Conservation (phyloP, 495 filamentous ascomycete genomes). For the Penicillium samsonianum region DNA sequence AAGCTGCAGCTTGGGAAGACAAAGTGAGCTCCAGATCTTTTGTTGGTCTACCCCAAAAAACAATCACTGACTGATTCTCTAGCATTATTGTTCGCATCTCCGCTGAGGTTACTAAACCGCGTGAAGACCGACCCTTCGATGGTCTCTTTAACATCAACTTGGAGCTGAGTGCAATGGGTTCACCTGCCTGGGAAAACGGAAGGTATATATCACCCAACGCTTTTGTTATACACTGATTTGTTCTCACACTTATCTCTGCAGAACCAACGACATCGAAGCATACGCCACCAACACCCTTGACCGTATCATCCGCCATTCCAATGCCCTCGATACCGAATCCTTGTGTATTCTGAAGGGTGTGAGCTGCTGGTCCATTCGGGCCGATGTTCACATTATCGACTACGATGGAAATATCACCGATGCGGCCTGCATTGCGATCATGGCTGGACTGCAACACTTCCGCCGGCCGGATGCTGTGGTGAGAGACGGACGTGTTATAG, state of each 20-base stretch:
- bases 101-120: constrained; percentile 81
- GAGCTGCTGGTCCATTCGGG: constrained; percentile 87
- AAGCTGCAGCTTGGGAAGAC: constrained; percentile 91
- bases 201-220: constrained; percentile 49
- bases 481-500: constrained; percentile 74
- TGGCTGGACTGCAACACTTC: constrained; percentile 87
- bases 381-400: constrained; percentile 85
- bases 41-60: not conserved
- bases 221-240: not conserved
- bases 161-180: constrained; percentile 90
- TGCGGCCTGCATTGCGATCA: constrained; percentile 78
- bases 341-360: constrained; percentile 87
- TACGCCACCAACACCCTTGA: constrained; percentile 86
- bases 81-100: constrained; percentile 85
- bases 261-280: constrained; percentile 75
- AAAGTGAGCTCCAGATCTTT: constrained; percentile 52
- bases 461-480: constrained; percentile 83
- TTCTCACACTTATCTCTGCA: constrained; percentile 27
- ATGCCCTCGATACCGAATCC: constrained; percentile 90
- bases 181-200: constrained; percentile 85
- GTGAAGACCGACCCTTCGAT: constrained; percentile 86
- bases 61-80: constrained; percentile 15
- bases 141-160: constrained; percentile 89
- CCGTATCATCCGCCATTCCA: constrained; percentile 87
- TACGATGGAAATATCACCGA: constrained; percentile 89